Conservation (phyloP, 805 yeast species). For the Grigorovia yakushimaensis region DNA sequence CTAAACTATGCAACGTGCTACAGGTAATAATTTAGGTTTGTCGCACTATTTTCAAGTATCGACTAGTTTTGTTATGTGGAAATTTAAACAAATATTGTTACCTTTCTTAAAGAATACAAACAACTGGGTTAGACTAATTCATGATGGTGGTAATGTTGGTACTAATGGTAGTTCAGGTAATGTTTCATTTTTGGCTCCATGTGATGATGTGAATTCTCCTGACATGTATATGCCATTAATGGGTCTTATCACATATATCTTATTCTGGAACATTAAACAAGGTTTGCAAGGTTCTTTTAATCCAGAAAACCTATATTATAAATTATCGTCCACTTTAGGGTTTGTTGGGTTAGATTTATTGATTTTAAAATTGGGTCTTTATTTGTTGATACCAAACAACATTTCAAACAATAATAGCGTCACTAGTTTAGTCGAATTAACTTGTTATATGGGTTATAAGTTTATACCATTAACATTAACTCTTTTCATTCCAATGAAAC, state of each 20-base stretch:
- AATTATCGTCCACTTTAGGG: constrained; percentile 79
- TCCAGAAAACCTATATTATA: constrained; percentile 82
- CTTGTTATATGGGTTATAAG: constrained; percentile 89
- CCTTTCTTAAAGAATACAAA: constrained; percentile 76
- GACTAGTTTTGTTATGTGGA: constrained; percentile 71
- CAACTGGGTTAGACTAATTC: constrained; percentile 63
- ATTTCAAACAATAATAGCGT: constrained; percentile 8
- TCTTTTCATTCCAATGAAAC: constrained; percentile 41
- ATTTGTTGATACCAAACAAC: constrained; percentile 39
- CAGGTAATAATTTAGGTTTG: constrained; percentile 35
- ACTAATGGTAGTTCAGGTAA: neutral
- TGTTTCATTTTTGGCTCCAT: constrained; percentile 45
- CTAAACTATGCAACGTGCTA: constrained; percentile 36
- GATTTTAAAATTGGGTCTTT: constrained; percentile 72
- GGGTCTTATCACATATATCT: constrained; percentile 82
- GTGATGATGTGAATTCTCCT: constrained; percentile 86
- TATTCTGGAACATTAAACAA: constrained; percentile 72
- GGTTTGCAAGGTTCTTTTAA: constrained; percentile 87
- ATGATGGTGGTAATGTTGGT: constrained; percentile 3
- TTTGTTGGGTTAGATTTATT: constrained; percentile 68
- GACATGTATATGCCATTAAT: constrained; percentile 92
- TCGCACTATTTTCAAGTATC: constrained; percentile 88
- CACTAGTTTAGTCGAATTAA: constrained; percentile 64
- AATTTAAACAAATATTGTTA: constrained; percentile 62
- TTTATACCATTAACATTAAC: constrained; percentile 69